These are phyloP conservation scores for Naganishia sp. DNA, from an alignment of 1,284 basidiomycete species.

Conservation along the genomic window DNA sequence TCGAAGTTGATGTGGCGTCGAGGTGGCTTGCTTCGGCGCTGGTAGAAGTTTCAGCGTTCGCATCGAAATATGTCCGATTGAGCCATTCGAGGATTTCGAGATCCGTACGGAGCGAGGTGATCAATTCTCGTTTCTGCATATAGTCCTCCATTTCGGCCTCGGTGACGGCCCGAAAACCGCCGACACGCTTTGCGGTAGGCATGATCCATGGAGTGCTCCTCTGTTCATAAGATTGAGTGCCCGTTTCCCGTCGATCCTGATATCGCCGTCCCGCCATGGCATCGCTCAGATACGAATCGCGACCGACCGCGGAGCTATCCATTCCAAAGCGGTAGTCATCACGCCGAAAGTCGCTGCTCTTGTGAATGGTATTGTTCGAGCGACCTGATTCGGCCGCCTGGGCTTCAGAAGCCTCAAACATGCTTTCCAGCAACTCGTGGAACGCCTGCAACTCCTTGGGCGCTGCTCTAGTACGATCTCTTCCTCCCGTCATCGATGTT, in stretches of 20 bases:
- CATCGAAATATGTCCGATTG: constrained; percentile 64
- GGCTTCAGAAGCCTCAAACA: constrained; percentile 26
- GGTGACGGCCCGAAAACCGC: constrained; percentile 1
- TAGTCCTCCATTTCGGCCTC: constrained; percentile 21
- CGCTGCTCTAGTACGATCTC: constrained; percentile 17
- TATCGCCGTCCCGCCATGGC: not conserved
- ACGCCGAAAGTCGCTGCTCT: not conserved
- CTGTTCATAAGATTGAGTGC: not conserved
- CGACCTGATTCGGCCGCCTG: constrained; percentile 9
- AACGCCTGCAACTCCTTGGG: constrained; percentile 24
- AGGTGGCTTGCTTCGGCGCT: constrained; percentile 27
- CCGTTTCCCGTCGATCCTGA: not conserved
- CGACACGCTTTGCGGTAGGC: constrained; percentile 16
- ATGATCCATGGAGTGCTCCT: not conserved
- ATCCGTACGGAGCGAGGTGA: constrained; percentile 70
- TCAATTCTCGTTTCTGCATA: constrained; percentile 66
- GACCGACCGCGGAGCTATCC: not conserved
- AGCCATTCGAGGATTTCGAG: constrained; percentile 76
- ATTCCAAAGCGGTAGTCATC: constrained; percentile 1
- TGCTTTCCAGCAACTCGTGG: constrained; percentile 24
- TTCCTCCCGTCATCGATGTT: not conserved
- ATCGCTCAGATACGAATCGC: constrained; percentile 24
- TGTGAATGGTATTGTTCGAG: not conserved
- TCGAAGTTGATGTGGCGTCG: constrained; percentile 29
- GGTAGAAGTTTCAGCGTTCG: constrained; percentile 54